Conservation (phyloP, 2,329 filamentous ascomycete genomes). For the Dactylonectria estremocensis region DNA sequence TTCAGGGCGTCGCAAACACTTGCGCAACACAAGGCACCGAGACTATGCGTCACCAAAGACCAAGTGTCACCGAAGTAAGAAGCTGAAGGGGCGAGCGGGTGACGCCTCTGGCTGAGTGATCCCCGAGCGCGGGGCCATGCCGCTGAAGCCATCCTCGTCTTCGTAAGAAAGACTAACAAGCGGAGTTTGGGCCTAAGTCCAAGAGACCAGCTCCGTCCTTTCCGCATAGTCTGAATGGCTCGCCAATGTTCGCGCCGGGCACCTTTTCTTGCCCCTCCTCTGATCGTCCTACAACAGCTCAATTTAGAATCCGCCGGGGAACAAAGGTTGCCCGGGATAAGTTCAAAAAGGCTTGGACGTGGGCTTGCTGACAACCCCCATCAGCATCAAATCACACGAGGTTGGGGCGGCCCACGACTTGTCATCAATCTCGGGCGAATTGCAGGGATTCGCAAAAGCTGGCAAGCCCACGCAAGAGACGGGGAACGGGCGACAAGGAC, state of each 20-base stretch:
- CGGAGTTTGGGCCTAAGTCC: not conserved
- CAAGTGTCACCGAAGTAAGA: slow-evolving; percentile 9
- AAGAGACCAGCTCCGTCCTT: not conserved
- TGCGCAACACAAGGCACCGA: not conserved
- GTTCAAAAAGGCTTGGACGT: slow-evolving; percentile 20
- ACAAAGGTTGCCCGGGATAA: slow-evolving; percentile 10
- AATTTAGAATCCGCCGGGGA: slow-evolving; percentile 16
- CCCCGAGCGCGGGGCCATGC: slow-evolving; percentile 2
- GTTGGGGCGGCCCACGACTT: slow-evolving; percentile 1
- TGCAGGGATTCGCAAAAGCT: slow-evolving; percentile 1
- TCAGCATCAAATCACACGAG: slow-evolving; percentile 9
- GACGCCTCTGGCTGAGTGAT: slow-evolving; percentile 5
- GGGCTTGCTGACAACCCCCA: slow-evolving; percentile 30
- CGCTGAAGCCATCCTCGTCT: slow-evolving; percentile 7
- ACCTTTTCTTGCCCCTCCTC: not conserved
- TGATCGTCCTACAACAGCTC: slow-evolving; percentile 11
- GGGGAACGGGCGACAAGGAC: not conserved
- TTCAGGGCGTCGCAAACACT: slow-evolving; percentile 8
- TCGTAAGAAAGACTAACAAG: not conserved
- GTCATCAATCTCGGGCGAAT: not conserved
- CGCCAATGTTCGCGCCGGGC: slow-evolving; percentile 2
- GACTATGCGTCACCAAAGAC: too few relatives aligned
- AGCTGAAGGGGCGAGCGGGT: not conserved
- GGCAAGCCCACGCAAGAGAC: slow-evolving; percentile 1
- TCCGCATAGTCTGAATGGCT: not conserved